Evolutionary conservation across 2,329 filamentous ascomycete genomes (phyloP), one percentile per base, ranked within the genome.

Genomic region (Aspergillus ibericus): DNA sequence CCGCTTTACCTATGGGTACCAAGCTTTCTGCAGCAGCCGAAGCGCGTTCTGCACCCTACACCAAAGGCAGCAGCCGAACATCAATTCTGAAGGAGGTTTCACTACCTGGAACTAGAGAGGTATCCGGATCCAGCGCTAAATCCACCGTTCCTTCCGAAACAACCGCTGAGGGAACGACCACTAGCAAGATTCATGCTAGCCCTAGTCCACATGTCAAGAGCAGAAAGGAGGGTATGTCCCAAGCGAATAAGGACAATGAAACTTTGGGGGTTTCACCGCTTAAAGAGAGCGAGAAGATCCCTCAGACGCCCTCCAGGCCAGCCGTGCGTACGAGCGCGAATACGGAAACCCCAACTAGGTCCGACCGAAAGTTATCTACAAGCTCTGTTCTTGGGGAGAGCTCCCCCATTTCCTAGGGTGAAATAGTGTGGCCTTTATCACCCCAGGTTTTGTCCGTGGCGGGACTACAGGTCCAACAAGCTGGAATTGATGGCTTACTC

Each of bases 181-280:
- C 63, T 29, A 61, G 66, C 38, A 72, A 66, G 29, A 40, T 70
- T n/a, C 62, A 70, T 25, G 61, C 67, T n/a, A 76, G 70, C 36
- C 74, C 72, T 0, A 74, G 66, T 49, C 64, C 63, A 3, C 66
- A 69, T 22, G 58, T 76, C 44, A 72, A 68, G 50, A 64, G 73
- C 52, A 70, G 67, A 44, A 76, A 76, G 55, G 73, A 76, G 55
- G 62, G 63, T 12, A 62, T 66, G 50, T 60, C 63, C 47, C 58
- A 59, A 44, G 64, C 61, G 10, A 65, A 63, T 42, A 66, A 63
- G 42, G 67, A 67, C 18, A 68, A 69, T 38, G 64, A 67, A 50
- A 44, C 42, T 53, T 20, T 53, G 13, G 40, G 59, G 27, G 62
- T 66, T 32, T 63, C 59, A 2, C 57, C 64, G 5, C 59, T 58